Conservation (phyloP, 805 yeast genomes). For the Kregervanrija pseudodelftensis region DNA sequence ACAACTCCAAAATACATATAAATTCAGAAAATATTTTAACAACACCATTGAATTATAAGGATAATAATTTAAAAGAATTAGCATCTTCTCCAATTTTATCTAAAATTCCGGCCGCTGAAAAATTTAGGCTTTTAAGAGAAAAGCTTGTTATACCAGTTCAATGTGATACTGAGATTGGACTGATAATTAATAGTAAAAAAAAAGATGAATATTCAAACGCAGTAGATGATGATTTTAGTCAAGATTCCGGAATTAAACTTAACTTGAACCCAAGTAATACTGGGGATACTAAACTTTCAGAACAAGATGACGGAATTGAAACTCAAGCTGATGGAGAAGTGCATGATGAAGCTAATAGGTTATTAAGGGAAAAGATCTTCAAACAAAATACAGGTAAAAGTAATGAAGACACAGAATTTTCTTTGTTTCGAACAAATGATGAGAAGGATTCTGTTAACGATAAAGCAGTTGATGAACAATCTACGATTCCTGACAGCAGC, state of each 20-base stretch:
- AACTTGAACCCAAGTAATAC: slow-evolving; percentile 15
- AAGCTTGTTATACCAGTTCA: slow-evolving; percentile 16
- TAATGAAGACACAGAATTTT: not conserved
- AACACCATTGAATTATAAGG: slow-evolving; percentile 3
- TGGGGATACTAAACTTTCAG: slow-evolving; percentile 6
- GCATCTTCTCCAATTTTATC: not conserved
- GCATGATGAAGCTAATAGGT: slow-evolving; percentile 15
- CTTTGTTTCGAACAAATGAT: not conserved
- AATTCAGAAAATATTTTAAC: not conserved
- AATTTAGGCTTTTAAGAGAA: slow-evolving; percentile 19
- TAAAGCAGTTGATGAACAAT: slow-evolving; percentile 16
- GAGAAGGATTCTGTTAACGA: slow-evolving; percentile 12
- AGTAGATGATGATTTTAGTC: slow-evolving; percentile 11
- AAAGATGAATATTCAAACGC: slow-evolving; percentile 10
- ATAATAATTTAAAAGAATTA: not conserved
- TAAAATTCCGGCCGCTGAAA: slow-evolving; percentile 12
- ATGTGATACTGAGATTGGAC: slow-evolving; percentile 21
- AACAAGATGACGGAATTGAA: slow-evolving; percentile 3
- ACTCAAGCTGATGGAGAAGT: slow-evolving; percentile 18
- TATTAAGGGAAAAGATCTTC: slow-evolving; percentile 8
- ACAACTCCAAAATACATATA: not conserved
- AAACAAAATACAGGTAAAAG: slow-evolving; percentile 4
- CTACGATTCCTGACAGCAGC: slow-evolving; percentile 18
- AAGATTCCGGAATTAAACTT: slow-evolving; percentile 18
- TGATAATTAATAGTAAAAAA: slow-evolving; percentile 15